These are phyloP conservation scores for Albifimbria verrucaria DNA, from an alignment of 2,329 filamentous ascomycete genomes.

Conservation along the genomic window DNA sequence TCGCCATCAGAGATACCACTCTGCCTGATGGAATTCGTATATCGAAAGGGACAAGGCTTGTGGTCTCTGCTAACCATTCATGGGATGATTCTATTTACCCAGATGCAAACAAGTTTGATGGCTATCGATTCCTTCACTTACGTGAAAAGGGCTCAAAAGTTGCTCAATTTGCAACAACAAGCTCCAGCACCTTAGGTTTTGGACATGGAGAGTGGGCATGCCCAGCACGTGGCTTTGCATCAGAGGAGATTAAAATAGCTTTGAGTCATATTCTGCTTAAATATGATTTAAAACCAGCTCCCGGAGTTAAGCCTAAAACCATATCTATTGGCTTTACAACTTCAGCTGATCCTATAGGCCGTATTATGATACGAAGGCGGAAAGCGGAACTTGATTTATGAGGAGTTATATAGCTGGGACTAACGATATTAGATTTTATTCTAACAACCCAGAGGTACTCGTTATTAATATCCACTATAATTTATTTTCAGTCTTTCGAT, in stretches of 20 bases:
- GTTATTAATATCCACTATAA: too few relatives aligned
- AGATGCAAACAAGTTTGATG: constrained; percentile 1
- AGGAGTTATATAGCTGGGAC: neutral
- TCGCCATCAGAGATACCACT: constrained; percentile 4
- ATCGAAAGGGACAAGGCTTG: neutral
- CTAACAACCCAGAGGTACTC: neutral
- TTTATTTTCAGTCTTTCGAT: too few relatives aligned
- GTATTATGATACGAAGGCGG: neutral
- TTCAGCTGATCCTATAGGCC: neutral
- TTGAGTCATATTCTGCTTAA: constrained; percentile 1
- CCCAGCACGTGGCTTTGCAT: neutral
- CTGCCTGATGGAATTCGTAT: constrained; percentile 4
- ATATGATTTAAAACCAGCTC: neutral
- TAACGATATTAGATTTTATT: too few relatives aligned
- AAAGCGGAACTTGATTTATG: neutral
- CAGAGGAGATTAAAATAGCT: constrained; percentile 1
- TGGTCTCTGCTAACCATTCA: neutral
- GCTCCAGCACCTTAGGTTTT: neutral
- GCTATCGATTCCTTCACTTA: constrained; percentile 1
- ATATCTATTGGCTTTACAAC: neutral
- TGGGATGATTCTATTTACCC: constrained; percentile 1
- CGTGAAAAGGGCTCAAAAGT: neutral
- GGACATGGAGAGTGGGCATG: neutral
- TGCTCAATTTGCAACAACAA: constrained; percentile 2
- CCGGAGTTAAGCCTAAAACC: neutral